Percentiles rank a stretch among this genome's conserved stretches.
Evolutionary conservation across 768 basidiomycete genomes (phyloP).

Genomic region (Omphalotus guepiniiformis): DNA sequence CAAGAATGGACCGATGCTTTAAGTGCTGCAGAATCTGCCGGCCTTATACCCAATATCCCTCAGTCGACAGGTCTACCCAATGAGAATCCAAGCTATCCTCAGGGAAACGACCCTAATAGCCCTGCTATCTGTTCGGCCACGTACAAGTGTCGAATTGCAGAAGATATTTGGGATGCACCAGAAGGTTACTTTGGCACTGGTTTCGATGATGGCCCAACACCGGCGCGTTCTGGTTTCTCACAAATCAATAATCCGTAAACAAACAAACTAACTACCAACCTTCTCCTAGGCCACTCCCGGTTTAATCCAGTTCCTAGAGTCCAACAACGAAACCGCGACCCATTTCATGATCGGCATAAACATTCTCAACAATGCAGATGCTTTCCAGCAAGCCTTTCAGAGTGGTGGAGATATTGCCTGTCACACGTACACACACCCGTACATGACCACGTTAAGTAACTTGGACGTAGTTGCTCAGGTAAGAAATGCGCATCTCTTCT

Average conservation of each 20-base stretch:
- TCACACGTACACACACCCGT: slow-evolving; percentile 72
- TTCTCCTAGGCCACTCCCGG: slow-evolving; percentile 30
- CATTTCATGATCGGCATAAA: slow-evolving; percentile 90
- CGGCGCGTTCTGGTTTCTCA: slow-evolving; percentile 23
- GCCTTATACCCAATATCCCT: slow-evolving; percentile 71
- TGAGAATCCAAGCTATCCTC: slow-evolving; percentile 41
- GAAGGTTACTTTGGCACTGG: slow-evolving; percentile 57
- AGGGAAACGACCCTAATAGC: slow-evolving; percentile 39
- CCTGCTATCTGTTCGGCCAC: slow-evolving; percentile 71
- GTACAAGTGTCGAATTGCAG: slow-evolving; percentile 56
- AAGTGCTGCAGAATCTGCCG: slow-evolving; percentile 56
- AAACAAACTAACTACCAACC: neutral
- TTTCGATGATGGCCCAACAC: slow-evolving; percentile 80
- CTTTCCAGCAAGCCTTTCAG: slow-evolving; percentile 52
- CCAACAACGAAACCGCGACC: slow-evolving; percentile 68
- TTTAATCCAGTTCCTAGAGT: slow-evolving; percentile 63
- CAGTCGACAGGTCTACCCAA: slow-evolving; percentile 33
- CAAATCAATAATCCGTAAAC: neutral
- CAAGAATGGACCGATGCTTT: slow-evolving; percentile 70
- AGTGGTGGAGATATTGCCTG: slow-evolving; percentile 43
- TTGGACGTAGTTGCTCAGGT: slow-evolving; percentile 64
- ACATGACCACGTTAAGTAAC: slow-evolving; percentile 78
- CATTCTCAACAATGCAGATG: slow-evolving; percentile 52
- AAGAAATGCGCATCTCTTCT: slow-evolving; percentile 3
- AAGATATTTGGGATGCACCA: slow-evolving; percentile 77